Percentiles rank a stretch among this genome's conserved stretches.
Conservation (phyloP, 176 grass and related monocot species). For the Avena atlantica region DNA sequence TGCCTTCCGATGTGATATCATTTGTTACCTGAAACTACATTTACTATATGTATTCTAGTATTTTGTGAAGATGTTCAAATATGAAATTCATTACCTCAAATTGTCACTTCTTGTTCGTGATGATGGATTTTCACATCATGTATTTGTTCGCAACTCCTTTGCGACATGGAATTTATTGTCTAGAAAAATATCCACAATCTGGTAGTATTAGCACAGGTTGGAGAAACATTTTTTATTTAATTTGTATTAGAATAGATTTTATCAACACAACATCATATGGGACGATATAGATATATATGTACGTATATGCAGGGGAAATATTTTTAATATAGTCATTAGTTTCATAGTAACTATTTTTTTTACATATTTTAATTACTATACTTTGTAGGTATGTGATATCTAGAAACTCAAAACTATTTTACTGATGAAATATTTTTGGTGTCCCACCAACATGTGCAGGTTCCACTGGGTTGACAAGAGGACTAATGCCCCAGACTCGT, state of each 20-base stretch:
- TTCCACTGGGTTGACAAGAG: background rate
- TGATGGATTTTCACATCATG: background rate
- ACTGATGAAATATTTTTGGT: background rate
- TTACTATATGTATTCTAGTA: background rate
- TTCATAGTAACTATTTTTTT: background rate
- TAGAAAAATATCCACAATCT: background rate
- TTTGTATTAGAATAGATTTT: background rate
- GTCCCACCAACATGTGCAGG: background rate
- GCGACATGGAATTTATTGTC: background rate
- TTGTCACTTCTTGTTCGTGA: background rate
- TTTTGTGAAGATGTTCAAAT: background rate
- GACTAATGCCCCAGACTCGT: background rate
- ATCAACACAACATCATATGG: background rate
- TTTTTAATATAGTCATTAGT: background rate
- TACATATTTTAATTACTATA: background rate
- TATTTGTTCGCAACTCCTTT: background rate
- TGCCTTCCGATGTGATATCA: background rate
- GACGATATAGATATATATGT: background rate
- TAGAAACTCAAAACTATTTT: background rate
- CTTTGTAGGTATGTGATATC: background rate
- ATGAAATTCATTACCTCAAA: background rate
- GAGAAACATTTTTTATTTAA: background rate
- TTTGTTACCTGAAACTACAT: background rate
- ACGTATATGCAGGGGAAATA: background rate
- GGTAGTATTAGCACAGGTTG: background rate